Conservation (phyloP, 805 yeast species). For the Candida morakotiae region DNA sequence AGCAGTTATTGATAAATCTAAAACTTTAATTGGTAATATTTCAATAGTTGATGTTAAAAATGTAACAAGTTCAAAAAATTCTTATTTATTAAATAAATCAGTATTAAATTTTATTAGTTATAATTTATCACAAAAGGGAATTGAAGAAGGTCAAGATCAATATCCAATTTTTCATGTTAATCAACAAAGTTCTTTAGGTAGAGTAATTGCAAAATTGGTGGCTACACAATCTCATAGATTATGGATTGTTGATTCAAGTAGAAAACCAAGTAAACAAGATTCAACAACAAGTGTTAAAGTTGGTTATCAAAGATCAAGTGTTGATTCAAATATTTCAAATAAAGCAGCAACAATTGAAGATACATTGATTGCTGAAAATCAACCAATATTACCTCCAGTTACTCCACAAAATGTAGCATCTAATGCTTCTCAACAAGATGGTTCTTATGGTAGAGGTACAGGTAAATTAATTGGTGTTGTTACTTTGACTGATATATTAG, state of each 20-base stretch:
- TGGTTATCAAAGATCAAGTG: not conserved
- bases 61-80: slow-evolving; percentile 82
- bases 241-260: slow-evolving; percentile 62
- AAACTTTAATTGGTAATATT: slow-evolving; percentile 81
- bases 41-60: slow-evolving; percentile 91
- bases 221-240: slow-evolving; percentile 92
- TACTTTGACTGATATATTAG: slow-evolving; percentile 84
- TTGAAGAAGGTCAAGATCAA: slow-evolving; percentile 92
- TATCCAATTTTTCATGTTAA: slow-evolving; percentile 95
- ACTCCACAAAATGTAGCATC: slow-evolving; percentile 7
- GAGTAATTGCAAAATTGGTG: slow-evolving; percentile 90
- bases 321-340: not conserved
- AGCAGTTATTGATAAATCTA: slow-evolving; percentile 83
- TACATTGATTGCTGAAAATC: slow-evolving; percentile 8
- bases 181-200: slow-evolving; percentile 69
- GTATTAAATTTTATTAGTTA: slow-evolving; percentile 86
- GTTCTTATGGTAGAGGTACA: slow-evolving; percentile 42
- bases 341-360: slow-evolving; percentile 13
- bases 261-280: slow-evolving; percentile 9
- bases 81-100: slow-evolving; percentile 73
- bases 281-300: not conserved
- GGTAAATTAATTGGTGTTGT: slow-evolving; percentile 90
- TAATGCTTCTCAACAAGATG: slow-evolving; percentile 6
- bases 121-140: slow-evolving; percentile 81
- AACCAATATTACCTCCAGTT: slow-evolving; percentile 8